Conservation (phyloP, 2,329 filamentous ascomycete genomes). For the Cytospora schulzeri region DNA sequence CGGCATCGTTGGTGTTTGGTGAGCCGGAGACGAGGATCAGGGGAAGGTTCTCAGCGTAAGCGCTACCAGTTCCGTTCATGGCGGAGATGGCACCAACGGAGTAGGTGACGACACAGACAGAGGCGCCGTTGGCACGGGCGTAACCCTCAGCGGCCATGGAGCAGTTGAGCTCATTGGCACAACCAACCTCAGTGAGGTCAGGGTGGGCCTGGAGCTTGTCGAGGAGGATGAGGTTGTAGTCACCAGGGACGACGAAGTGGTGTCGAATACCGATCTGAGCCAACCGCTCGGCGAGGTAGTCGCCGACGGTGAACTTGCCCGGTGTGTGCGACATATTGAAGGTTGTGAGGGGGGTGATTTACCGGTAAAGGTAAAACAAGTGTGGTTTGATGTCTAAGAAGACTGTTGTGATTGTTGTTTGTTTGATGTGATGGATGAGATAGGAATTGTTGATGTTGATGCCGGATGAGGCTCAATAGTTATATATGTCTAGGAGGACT, state of each 20-base stretch:
- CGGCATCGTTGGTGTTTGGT: constrained; percentile 35
- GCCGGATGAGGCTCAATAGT: constrained; percentile 19
- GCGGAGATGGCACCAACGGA: constrained; percentile 34
- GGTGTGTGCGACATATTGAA: constrained; percentile 23
- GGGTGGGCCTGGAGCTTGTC: constrained; percentile 35
- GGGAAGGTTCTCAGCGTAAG: constrained; percentile 36
- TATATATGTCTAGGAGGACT: constrained; percentile 16
- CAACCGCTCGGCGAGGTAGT: constrained; percentile 35
- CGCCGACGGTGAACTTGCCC: constrained; percentile 32
- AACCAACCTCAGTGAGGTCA: constrained; percentile 34
- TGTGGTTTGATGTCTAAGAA: background rate
- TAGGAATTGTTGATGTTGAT: background rate
- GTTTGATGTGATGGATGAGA: constrained; percentile 4
- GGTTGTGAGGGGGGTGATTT: background rate
- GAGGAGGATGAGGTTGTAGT: constrained; percentile 37
- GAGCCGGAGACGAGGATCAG: constrained; percentile 33
- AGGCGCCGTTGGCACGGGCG: constrained; percentile 35
- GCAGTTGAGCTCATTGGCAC: constrained; percentile 37
- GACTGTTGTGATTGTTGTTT: background rate
- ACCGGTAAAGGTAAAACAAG: background rate
- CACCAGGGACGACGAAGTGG: constrained; percentile 36
- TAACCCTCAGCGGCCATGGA: constrained; percentile 36
- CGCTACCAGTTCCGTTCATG: constrained; percentile 34
- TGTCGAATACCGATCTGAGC: constrained; percentile 33
- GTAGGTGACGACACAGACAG: constrained; percentile 35